These are phyloP conservation scores for Naematelia aurantialba DNA, from an alignment of 768 basidiomycete species.

Conservation along the genomic window DNA sequence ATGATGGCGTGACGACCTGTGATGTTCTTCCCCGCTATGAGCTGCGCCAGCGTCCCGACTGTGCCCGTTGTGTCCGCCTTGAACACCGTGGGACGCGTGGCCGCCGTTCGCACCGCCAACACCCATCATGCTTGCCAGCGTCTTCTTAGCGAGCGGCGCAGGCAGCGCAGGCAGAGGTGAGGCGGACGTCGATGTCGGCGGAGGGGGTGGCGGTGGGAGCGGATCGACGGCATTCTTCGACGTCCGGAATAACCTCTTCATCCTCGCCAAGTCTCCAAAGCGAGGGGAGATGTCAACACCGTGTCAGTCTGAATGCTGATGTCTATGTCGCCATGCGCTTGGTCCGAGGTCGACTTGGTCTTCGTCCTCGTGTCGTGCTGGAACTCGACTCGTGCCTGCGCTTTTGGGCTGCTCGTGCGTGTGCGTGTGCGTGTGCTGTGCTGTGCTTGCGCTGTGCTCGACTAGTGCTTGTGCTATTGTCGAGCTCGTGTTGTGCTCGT, in stretches of 20 bases:
- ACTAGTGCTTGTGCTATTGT: no score
- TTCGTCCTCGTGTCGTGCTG: no score
- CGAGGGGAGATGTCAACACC: background rate
- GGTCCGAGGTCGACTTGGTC: no score
- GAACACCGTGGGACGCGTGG: background rate
- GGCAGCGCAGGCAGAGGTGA: background rate
- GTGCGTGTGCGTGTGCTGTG: no score
- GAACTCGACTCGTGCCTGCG: no score
- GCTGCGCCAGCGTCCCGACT: background rate
- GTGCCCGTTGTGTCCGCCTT: background rate
- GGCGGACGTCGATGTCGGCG: conserved; percentile 11
- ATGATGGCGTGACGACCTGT: background rate
- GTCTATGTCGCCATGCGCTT: no score
- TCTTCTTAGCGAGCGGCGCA: background rate
- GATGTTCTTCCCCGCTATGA: background rate
- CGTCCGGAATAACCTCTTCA: conserved; percentile 42
- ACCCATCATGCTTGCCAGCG: background rate
- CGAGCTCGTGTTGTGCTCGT: no score
- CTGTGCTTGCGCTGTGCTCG: no score
- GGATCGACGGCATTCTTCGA: conserved; percentile 35
- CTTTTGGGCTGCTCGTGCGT: no score
- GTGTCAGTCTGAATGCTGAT: no score
- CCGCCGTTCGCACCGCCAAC: no score
- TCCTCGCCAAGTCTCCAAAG: conserved; percentile 2
- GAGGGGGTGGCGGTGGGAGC: conserved; percentile 28